Percentiles rank a stretch among this genome's conserved stretches.
These are phyloP conservation scores for Cutaneotrichosporon cutaneum DNA, from an alignment of 1,284 basidiomycete species.

Conservation along the genomic window DNA sequence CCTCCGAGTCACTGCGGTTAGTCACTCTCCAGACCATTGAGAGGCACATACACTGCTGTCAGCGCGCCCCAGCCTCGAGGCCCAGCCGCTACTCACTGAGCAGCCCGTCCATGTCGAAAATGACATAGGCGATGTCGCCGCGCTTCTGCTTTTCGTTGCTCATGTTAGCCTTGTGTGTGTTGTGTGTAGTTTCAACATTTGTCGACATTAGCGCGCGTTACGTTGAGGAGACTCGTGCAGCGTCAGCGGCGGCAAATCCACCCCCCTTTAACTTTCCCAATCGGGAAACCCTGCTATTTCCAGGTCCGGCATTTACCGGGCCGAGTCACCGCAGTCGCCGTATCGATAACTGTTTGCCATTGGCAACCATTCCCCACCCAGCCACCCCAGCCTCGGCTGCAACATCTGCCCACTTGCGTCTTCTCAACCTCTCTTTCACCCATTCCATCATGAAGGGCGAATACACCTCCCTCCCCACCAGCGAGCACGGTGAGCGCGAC, in stretches of 20 bases:
- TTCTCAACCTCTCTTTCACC: neutral
- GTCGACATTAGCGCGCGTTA: neutral
- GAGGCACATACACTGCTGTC: conserved; percentile 32
- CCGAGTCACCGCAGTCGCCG: neutral
- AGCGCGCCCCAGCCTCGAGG: no score
- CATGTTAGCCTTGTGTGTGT: neutral
- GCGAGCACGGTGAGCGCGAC: neutral
- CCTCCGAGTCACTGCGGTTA: conserved; percentile 36
- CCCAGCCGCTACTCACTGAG: conserved; percentile 28
- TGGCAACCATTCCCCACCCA: neutral
- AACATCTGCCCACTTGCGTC: neutral
- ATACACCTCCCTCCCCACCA: conserved; percentile 2
- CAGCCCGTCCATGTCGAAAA: conserved; percentile 55
- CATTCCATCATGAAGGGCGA: conserved; percentile 6
- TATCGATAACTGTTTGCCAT: neutral
- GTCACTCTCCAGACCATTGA: neutral
- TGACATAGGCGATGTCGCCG: conserved; percentile 48
- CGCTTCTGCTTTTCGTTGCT: conserved; percentile 14
- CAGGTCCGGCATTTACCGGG: neutral
- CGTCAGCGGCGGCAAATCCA: neutral
- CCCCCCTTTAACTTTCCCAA: neutral
- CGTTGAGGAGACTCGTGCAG: neutral
- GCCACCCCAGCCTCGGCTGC: neutral
- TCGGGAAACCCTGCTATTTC: neutral
- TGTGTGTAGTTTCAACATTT: neutral